Evolutionary conservation across 768 basidiomycete species (phyloP), one percentile per base, ranked within the genome.

Genomic region (Cyathus striatus): DNA sequence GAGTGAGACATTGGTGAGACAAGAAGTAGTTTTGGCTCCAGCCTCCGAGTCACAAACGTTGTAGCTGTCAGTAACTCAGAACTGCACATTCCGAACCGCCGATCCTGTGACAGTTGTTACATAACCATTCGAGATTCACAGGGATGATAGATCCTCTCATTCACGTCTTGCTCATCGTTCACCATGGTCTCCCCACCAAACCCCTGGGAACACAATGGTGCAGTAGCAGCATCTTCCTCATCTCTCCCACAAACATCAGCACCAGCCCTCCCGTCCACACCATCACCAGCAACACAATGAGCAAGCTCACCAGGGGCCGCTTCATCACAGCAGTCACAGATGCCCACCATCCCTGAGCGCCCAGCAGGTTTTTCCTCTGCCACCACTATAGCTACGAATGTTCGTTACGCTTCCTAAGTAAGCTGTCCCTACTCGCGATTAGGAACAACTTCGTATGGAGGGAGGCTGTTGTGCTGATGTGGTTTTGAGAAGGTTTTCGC

Each of bases 111-210:
- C n/a, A n/a, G n/a, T n/a, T n/a, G n/a, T n/a, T n/a, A n/a, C n/a
- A n/a, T n/a, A n/a, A n/a, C n/a, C n/a, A n/a, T n/a, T n/a, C n/a
- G n/a, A n/a, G n/a, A n/a, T n/a, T n/a, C n/a, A n/a, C n/a, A n/a
- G n/a, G n/a, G n/a, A n/a, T n/a, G n/a, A n/a, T n/a, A n/a, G n/a
- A n/a, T n/a, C n/a, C n/a, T n/a, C n/a, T n/a, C n/a, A n/a, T n/a
- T n/a, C n/a, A n/a, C n/a, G n/a, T n/a, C n/a, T n/a, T n/a, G n/a
- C n/a, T n/a, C n/a, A n/a, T 12, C 9, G 51, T 60, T n/a, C n/a
- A n/a, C n/a, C 32, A 90, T 90, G 88, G 79, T 75, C 26, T 88
- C 89, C 16, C 90, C 90, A 38, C 90, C 89, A 58, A 92, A 91
- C 60, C 90, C 90, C 50, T 93, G 90, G 90, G 90, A 93, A 61